These are phyloP conservation scores for Tetrahymena elliotti DNA, from an alignment of 73 alveolate genomes.

Conservation along the genomic window DNA sequence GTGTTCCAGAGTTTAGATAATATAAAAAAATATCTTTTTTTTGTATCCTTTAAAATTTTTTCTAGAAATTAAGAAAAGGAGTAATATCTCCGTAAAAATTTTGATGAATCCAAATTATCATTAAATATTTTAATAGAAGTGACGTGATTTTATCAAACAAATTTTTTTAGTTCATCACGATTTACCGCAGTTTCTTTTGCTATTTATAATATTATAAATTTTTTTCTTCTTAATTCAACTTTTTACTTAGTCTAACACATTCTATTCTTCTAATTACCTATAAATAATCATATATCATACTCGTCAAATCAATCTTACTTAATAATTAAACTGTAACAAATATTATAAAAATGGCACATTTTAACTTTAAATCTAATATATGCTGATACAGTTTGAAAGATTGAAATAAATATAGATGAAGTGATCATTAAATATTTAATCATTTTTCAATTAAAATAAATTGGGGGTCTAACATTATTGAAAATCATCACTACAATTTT, in stretches of 20 bases:
- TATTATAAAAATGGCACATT: too few relatives aligned
- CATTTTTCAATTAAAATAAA: too few relatives aligned
- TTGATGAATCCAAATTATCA: neutral
- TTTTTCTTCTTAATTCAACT: neutral
- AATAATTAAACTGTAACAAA: neutral
- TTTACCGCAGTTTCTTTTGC: neutral
- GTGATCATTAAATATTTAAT: too few relatives aligned
- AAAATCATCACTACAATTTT: neutral
- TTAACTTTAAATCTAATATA: neutral
- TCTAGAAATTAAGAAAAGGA: neutral
- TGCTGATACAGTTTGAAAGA: neutral
- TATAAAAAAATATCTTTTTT: neutral
- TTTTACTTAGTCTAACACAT: neutral
- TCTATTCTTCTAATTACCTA: neutral
- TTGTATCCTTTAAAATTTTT: neutral
- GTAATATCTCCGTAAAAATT: neutral
- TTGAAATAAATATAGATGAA: too few relatives aligned
- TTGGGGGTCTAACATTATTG: too few relatives aligned
- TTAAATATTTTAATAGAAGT: neutral
- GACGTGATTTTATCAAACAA: neutral
- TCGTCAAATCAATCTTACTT: neutral
- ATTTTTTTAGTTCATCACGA: neutral
- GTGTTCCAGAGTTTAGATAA: neutral
- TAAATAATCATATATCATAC: neutral
- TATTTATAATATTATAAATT: neutral